Percentiles rank a stretch among this genome's conserved stretches.
Evolutionary conservation across 2,329 filamentous ascomycete species (phyloP).

Genomic region (Tothia fuscella): DNA sequence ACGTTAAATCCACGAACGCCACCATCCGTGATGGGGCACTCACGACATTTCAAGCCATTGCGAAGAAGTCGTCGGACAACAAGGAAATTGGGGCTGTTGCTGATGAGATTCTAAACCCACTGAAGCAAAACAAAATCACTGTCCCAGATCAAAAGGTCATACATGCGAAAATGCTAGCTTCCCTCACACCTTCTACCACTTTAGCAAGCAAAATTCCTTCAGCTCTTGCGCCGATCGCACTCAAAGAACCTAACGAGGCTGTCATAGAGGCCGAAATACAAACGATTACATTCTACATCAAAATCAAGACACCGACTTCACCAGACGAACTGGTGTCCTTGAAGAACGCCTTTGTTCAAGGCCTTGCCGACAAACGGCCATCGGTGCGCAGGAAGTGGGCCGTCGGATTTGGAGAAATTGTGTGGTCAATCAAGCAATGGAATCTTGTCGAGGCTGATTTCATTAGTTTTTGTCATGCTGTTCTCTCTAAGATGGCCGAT

Average conservation of each 20-base stretch:
- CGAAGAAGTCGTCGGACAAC: slow-evolving; percentile 47
- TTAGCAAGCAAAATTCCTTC: slow-evolving; percentile 55
- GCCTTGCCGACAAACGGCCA: slow-evolving; percentile 73
- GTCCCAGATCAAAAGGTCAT: slow-evolving; percentile 74
- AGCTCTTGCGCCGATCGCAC: slow-evolving; percentile 54
- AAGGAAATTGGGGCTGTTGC: slow-evolving; percentile 53
- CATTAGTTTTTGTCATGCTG: slow-evolving; percentile 38
- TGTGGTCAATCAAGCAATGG: slow-evolving; percentile 46
- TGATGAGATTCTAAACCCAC: slow-evolving; percentile 64
- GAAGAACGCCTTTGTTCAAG: slow-evolving; percentile 64
- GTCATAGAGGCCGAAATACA: slow-evolving; percentile 66
- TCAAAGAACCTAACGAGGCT: slow-evolving; percentile 80
- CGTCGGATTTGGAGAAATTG: slow-evolving; percentile 56
- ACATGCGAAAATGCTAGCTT: slow-evolving; percentile 68
- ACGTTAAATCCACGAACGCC: slow-evolving; percentile 79
- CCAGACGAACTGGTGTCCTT: too few species aligned
- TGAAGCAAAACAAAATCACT: slow-evolving; percentile 75
- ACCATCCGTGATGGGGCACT: slow-evolving; percentile 65
- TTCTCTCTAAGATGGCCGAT: slow-evolving; percentile 47
- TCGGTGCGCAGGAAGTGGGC: slow-evolving; percentile 71
- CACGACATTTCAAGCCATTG: slow-evolving; percentile 59
- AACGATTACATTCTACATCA: slow-evolving; percentile 53
- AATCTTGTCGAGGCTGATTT: slow-evolving; percentile 28
- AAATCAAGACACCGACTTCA: slow-evolving; percentile 57
- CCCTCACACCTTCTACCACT: slow-evolving; percentile 46